These are phyloP conservation scores for Otatea glauca DNA, from an alignment of 176 grass and related monocot species.

Conservation along the genomic window DNA sequence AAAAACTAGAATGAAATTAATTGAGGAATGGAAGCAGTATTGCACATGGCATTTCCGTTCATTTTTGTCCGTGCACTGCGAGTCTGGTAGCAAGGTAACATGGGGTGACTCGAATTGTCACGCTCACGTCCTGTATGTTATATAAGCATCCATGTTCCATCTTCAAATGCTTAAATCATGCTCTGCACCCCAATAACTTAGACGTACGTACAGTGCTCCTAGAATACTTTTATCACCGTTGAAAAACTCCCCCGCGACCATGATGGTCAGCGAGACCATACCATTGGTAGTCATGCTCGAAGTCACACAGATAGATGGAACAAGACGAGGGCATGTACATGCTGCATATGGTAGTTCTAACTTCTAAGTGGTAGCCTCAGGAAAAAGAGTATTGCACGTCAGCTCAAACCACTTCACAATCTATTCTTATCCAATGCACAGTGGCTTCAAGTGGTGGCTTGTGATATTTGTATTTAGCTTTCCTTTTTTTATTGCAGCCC, in stretches of 20 bases:
- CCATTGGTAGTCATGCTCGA: background rate
- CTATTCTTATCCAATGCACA: too few species aligned
- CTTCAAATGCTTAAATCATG: background rate
- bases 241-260: background rate
- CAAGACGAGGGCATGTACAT: background rate
- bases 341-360: too few species aligned
- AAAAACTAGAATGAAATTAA: too few species aligned
- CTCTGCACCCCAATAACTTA: background rate
- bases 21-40: too few species aligned
- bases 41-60: background rate
- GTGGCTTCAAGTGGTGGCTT: too few species aligned
- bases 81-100: constrained; percentile 16
- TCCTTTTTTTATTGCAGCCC: too few species aligned
- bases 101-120: background rate
- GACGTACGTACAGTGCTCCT: background rate
- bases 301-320: background rate
- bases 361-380: too few species aligned
- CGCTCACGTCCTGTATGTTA: background rate
- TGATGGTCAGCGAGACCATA: background rate
- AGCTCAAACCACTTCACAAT: background rate
- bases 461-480: too few species aligned
- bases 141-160: background rate
- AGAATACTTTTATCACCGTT: background rate
- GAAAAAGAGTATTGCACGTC: too few species aligned
- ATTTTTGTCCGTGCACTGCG: background rate